Conservation (phyloP, 768 basidiomycete genomes). For the Suillus occidentalis region DNA sequence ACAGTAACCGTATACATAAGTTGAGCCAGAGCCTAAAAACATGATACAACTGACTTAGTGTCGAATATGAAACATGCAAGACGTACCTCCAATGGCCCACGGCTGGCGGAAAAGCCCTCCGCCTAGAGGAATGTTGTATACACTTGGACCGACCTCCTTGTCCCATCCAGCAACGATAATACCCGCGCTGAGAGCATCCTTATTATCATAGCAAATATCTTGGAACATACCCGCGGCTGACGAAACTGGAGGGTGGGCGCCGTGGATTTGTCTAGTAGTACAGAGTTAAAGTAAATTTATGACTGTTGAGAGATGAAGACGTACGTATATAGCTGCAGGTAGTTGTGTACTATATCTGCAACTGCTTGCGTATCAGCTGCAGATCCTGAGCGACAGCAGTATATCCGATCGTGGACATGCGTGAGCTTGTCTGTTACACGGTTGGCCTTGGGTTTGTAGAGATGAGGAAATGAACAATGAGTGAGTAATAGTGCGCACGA, state of each 20-base stretch:
- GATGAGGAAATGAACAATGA: constrained; percentile 3
- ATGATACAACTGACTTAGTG: not conserved
- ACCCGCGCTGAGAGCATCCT: constrained; percentile 84
- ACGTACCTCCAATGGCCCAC: constrained; percentile 95
- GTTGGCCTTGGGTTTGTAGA: constrained; percentile 64
- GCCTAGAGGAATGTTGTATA: constrained; percentile 96
- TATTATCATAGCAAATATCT: constrained; percentile 89
- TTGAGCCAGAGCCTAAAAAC: constrained; percentile 82
- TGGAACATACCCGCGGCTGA: constrained; percentile 84
- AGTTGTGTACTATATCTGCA: constrained; percentile 86
- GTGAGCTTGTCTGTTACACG: constrained; percentile 99
- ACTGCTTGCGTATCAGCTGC: constrained; percentile 98
- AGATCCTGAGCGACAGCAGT: constrained; percentile 98
- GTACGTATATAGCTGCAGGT: constrained; percentile 75
- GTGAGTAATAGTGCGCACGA: constrained; percentile 52
- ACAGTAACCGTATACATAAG: constrained; percentile 98
- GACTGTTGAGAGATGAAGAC: constrained; percentile 23
- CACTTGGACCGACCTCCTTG: constrained; percentile 82
- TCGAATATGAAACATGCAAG: not conserved
- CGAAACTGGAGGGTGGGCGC: constrained; percentile 73
- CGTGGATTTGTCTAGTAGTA: constrained; percentile 51
- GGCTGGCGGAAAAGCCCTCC: constrained; percentile 97
- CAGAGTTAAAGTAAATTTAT: not conserved
- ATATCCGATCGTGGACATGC: constrained; percentile 94
- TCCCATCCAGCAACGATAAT: constrained; percentile 99